These are phyloP conservation scores for Tanacetum coccineum DNA, from an alignment of 129 eudicot species.

Conservation along the genomic window DNA sequence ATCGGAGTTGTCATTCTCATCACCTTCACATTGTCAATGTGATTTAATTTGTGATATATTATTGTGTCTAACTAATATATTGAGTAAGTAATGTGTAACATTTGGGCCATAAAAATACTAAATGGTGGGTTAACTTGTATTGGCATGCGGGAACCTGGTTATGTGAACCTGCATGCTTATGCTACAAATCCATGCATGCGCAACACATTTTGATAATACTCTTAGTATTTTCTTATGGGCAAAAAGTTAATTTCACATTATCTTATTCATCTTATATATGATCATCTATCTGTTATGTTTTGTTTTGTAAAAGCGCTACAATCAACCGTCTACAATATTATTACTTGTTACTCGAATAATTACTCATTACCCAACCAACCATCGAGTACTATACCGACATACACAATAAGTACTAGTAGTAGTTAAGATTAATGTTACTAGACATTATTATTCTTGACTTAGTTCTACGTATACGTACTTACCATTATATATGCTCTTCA, in stretches of 20 bases:
- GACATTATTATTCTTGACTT: conserved; percentile 1
- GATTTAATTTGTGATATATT: neutral
- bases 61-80: neutral
- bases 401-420: neutral
- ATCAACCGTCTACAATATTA: conserved; percentile 10
- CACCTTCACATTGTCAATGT: neutral
- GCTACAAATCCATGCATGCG: conserved; percentile 38
- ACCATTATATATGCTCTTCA: too few relatives aligned
- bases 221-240: conserved; percentile 9
- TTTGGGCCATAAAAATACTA: neutral
- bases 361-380: neutral
- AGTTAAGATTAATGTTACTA: neutral
- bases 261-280: neutral
- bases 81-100: conserved; percentile 1
- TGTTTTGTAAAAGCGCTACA: conserved; percentile 11
- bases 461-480: neutral
- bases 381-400: neutral
- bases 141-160: conserved; percentile 40
- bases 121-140: conserved; percentile 12
- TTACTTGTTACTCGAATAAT: neutral
- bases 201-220: neutral
- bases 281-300: conserved; percentile 10
- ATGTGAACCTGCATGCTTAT: conserved; percentile 30
- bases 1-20: too few relatives aligned
- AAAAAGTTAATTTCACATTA: conserved; percentile 16